Conservation (phyloP, 2,329 filamentous ascomycete genomes). For the Microdochium paspali region DNA sequence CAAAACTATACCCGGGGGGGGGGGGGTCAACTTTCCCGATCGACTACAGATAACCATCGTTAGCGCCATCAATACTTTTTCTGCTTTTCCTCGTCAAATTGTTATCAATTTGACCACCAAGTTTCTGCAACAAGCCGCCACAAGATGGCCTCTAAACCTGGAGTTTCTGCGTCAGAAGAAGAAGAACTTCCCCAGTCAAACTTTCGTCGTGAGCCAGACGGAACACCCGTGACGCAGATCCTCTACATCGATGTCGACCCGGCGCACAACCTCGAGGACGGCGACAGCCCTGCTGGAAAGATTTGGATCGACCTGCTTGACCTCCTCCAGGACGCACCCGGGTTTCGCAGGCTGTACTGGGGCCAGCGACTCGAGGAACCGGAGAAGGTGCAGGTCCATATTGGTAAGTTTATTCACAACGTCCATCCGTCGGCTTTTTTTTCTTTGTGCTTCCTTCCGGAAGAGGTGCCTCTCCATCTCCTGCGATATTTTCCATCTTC, state of each 20-base stretch:
- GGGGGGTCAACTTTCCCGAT: too few species aligned
- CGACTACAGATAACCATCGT: too few species aligned
- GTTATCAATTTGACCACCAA: background rate
- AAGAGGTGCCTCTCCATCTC: too few species aligned
- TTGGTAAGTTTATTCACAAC: constrained; percentile 9
- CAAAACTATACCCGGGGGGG: too few species aligned
- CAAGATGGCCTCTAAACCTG: too few species aligned
- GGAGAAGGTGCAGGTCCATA: constrained; percentile 18
- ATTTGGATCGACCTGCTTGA: constrained; percentile 5
- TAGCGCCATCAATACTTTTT: too few species aligned
- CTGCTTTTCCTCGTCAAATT: too few species aligned
- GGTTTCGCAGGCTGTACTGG: constrained; percentile 18
- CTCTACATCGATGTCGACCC: constrained; percentile 7
- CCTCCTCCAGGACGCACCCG: constrained; percentile 5
- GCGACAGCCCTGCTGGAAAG: constrained; percentile 1
- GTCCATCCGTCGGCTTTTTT: too few species aligned
- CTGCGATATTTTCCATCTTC: too few species aligned
- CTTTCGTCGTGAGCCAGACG: background rate
- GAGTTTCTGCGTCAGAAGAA: too few species aligned
- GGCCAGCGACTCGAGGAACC: constrained; percentile 17
- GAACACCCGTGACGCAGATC: constrained; percentile 8
- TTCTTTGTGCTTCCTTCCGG: too few species aligned
- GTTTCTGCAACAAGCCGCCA: background rate
- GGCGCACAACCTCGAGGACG: constrained; percentile 2
- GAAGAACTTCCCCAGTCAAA: background rate